Percentiles rank a stretch among this genome's conserved stretches.
These are phyloP conservation scores for Calophaca sinica DNA, from an alignment of 306 rosid species.

Conservation along the genomic window DNA sequence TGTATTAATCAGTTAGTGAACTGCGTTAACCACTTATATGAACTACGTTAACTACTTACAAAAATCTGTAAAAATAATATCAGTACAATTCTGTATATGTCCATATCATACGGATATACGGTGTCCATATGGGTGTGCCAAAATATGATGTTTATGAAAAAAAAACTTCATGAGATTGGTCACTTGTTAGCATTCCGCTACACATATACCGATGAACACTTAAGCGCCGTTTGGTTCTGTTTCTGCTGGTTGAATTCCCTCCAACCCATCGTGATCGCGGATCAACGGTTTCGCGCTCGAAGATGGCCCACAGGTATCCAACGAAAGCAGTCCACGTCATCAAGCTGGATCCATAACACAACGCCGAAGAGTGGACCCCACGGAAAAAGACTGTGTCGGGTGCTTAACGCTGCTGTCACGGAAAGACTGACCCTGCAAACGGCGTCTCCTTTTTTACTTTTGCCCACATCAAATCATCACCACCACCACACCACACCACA, in stretches of 20 bases:
- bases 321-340: constrained; percentile 20
- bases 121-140: too few relatives aligned
- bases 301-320: constrained; percentile 14
- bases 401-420: constrained; percentile 52
- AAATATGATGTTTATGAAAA: too few relatives aligned
- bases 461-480: constrained; percentile 49
- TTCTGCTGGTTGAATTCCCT: constrained; percentile 23
- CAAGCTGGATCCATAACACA: background rate
- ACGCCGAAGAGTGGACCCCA: constrained; percentile 51
- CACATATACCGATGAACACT: constrained; percentile 26
- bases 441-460: constrained; percentile 67
- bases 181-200: constrained; percentile 2
- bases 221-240: constrained; percentile 62
- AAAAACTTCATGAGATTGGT: constrained; percentile 11
- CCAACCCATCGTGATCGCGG: constrained; percentile 4
- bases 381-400: constrained; percentile 61
- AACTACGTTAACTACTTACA: too few relatives aligned
- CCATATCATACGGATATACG: too few relatives aligned
- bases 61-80: too few relatives aligned
- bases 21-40: too few relatives aligned
- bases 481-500: constrained; percentile 39
- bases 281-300: constrained; percentile 41
- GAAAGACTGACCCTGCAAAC: constrained; percentile 66
- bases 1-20: too few relatives aligned
- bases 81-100: too few relatives aligned